phyloP scores from a whole-genome alignment of 1,284 basidiomycete genomes.

The Stereum hirsutum region DNA sequence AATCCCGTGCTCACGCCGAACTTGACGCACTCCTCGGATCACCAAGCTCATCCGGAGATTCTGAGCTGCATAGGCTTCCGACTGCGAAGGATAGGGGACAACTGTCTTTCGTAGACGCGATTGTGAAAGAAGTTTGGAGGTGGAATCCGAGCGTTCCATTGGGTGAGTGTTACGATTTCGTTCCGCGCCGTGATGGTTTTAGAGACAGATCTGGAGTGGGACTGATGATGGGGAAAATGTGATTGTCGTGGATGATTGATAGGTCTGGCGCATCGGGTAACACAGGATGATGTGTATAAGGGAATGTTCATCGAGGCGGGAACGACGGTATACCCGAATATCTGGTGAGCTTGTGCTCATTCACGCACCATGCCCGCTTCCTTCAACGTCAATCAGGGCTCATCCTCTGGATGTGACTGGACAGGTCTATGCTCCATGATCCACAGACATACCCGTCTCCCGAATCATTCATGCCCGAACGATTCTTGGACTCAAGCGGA shows the following conservation, averaged over 20 bases:
- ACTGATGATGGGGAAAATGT: too few species aligned
- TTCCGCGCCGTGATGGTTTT: too few species aligned
- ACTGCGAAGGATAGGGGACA: constrained; percentile 18
- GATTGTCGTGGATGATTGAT: not conserved
- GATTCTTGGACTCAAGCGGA: constrained; percentile 14
- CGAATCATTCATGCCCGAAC: constrained; percentile 16
- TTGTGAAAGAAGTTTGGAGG: constrained; percentile 25
- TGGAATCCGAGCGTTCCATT: constrained; percentile 23
- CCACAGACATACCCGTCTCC: constrained; percentile 16
- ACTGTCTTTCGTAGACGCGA: constrained; percentile 26
- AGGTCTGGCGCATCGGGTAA: constrained; percentile 20
- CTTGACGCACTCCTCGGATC: constrained; percentile 22
- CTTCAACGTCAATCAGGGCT: not conserved
- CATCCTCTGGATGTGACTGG: not conserved
- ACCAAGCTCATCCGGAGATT: too few species aligned
- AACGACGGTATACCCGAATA: constrained; percentile 24
- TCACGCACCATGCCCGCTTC: not conserved
- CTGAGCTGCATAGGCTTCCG: constrained; percentile 18
- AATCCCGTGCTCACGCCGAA: constrained; percentile 25
- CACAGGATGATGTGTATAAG: constrained; percentile 14
- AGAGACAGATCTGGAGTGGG: too few species aligned
- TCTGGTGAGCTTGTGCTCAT: constrained; percentile 17
- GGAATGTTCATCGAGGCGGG: constrained; percentile 16
- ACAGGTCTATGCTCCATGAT: constrained; percentile 22
- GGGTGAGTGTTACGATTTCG: constrained; percentile 7